Evolutionary conservation across 1,284 basidiomycete genomes (phyloP).

Genomic region (Nidula niveotomentosa): DNA sequence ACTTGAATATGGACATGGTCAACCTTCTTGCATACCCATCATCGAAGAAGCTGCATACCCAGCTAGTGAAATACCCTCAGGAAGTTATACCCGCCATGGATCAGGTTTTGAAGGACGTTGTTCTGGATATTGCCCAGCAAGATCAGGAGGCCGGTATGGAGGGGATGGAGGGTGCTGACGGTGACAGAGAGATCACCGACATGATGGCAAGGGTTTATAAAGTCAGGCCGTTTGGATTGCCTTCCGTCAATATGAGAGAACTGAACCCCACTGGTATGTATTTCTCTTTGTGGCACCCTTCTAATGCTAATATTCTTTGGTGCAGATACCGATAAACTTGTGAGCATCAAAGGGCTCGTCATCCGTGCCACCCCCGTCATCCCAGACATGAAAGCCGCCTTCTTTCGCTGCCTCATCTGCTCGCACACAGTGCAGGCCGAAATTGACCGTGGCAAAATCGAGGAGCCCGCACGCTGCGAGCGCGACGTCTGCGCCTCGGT

Average conservation of each 20-base stretch:
- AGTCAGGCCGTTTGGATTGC: conserved; percentile 87
- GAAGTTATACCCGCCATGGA: conserved; percentile 98
- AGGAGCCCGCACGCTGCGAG: conserved; percentile 90
- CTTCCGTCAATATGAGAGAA: conserved; percentile 87
- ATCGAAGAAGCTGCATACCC: conserved; percentile 77
- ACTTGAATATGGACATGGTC: conserved; percentile 88
- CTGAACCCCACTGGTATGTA: conserved; percentile 83
- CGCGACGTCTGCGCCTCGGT: conserved; percentile 87
- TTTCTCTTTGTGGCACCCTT: conserved; percentile 2
- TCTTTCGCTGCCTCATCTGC: conserved; percentile 97
- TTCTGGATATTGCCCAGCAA: conserved; percentile 79
- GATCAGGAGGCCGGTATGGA: conserved; percentile 69
- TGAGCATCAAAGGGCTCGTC: conserved; percentile 94
- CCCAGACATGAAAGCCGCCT: conserved; percentile 98
- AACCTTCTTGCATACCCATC: conserved; percentile 92
- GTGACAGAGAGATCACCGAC: conserved; percentile 78
- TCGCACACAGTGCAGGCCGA: conserved; percentile 94
- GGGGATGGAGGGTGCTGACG: conserved; percentile 70
- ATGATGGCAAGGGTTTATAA: conserved; percentile 87
- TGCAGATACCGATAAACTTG: conserved; percentile 93
- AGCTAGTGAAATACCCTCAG: conserved; percentile 91
- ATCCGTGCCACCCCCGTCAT: conserved; percentile 98
- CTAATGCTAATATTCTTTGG: conserved; percentile 3
- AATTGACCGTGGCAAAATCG: conserved; percentile 95
- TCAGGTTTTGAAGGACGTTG: conserved; percentile 89